Evolutionary conservation across 495 filamentous ascomycete genomes (phyloP), one percentile per base, ranked within the genome.

Genomic region (Podospora pseudocomata): DNA sequence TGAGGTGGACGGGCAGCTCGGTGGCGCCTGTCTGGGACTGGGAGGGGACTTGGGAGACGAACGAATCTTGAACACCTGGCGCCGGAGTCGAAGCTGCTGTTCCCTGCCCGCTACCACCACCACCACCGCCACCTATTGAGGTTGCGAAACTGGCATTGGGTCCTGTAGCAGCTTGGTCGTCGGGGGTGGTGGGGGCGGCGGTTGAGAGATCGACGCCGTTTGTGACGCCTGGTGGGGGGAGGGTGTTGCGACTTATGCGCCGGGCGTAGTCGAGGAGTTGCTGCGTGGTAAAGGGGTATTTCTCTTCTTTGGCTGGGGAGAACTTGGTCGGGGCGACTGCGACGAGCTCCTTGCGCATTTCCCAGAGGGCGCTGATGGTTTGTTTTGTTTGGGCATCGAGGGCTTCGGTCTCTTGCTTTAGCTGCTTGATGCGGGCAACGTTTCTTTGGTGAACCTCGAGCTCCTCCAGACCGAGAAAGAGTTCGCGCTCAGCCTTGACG

Each of bases 181-280:
- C n/a, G 58, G 54, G 15, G 44, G 65, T 63, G 61, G 68, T 44
- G 15, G 68, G 27, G 39, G 68, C 18, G 32, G 70, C 26, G 19
- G 72, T 44, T 0, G 71, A 23, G 27, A 72, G 18, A 61, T 73
- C 73, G 32, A 78, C 60, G 54, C 76, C 73, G 67, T 80, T 83
- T 2, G 81, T 73, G n/a, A 84, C 80, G 67, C 82, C 87, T 5
- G 86, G 85, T 1, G 87, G 87, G 1, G 91, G 91, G 9, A 89
- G 80, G 0, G 92, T 93, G 69, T 86, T 91, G 74, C 85, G 87
- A 65, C 85, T 87, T 68, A 94, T 92, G 69, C 85, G 84, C n/a
- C 87, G 86, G 9, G 91, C 92, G 72, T 90, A 93, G 58, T 79
- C 78, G 7, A 94, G 85, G 1, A 94, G 84, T 64, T 93, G 89